Conservation (phyloP, 257 asterid species). For the Apocynum venetum region DNA sequence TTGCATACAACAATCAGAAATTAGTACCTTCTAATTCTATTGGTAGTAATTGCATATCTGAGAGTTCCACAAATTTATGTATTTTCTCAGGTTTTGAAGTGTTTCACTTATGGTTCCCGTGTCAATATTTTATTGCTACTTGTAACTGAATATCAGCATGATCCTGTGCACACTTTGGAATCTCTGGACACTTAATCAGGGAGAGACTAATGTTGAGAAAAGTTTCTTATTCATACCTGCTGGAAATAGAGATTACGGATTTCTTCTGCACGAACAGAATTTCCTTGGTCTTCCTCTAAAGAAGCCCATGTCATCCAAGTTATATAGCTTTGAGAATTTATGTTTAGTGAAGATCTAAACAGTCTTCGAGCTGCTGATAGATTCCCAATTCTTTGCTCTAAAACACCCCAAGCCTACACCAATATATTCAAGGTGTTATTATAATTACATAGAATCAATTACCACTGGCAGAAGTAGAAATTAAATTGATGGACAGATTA, state of each 20-base stretch:
- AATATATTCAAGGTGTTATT: neutral
- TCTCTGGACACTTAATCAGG: neutral
- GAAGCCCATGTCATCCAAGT: constrained; percentile 99
- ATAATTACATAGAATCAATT: neutral
- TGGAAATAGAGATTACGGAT: constrained; percentile 90
- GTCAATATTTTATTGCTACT: neutral
- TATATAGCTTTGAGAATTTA: constrained; percentile 90
- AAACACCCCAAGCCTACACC: constrained; percentile 93
- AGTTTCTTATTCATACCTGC: constrained; percentile 44
- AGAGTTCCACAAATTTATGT: neutral
- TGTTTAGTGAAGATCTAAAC: constrained; percentile 79
- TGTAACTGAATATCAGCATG: neutral
- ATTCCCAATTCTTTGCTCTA: constrained; percentile 87
- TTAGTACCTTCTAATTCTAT: neutral
- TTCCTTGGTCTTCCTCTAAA: constrained; percentile 92
- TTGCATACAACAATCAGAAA: constrained; percentile 18
- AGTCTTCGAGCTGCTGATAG: constrained; percentile 81
- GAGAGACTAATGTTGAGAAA: neutral
- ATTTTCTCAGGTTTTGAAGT: neutral
- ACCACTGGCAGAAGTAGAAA: neutral
- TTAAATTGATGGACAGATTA: too few relatives aligned
- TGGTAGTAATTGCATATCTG: neutral
- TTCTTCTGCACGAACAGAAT: constrained; percentile 79
- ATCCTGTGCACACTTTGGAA: neutral
- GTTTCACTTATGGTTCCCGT: neutral